These are phyloP conservation scores for Lignosus rhinocerotis DNA, from an alignment of 1,284 basidiomycete genomes.

Conservation along the genomic window DNA sequence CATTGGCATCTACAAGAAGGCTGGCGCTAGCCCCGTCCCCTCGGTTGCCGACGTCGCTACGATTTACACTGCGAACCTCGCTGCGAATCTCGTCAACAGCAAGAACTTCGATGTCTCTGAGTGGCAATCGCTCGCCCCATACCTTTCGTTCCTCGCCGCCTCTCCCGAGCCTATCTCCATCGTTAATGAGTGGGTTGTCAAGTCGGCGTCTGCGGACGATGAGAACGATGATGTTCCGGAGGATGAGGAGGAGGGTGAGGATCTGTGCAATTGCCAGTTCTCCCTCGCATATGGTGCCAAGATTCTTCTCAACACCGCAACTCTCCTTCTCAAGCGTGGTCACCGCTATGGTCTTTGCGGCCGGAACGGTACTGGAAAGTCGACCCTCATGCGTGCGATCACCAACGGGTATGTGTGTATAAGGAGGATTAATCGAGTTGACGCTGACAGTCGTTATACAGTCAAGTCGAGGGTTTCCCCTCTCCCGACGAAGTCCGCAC, in stretches of 20 bases:
- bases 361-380: slow-evolving; percentile 98
- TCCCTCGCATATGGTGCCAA: slow-evolving; percentile 98
- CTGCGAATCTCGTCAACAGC: slow-evolving; percentile 82
- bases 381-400: slow-evolving; percentile 96
- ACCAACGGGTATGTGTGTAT: slow-evolving; percentile 60
- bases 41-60: slow-evolving; percentile 60
- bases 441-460: slow-evolving; percentile 22
- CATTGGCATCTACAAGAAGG: slow-evolving; percentile 82
- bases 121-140: slow-evolving; percentile 85
- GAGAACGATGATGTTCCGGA: slow-evolving; percentile 73
- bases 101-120: slow-evolving; percentile 91
- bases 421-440: background rate
- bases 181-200: slow-evolving; percentile 85
- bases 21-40: slow-evolving; percentile 55
- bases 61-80: slow-evolving; percentile 78
- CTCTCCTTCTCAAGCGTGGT: slow-evolving; percentile 95
- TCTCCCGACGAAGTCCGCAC: slow-evolving; percentile 95
- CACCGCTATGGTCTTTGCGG: slow-evolving; percentile 98
- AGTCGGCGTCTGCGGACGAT: slow-evolving; percentile 79
- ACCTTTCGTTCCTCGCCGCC: slow-evolving; percentile 68
- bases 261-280: slow-evolving; percentile 98
- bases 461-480: slow-evolving; percentile 98
- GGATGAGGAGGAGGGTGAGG: slow-evolving; percentile 96
- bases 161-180: slow-evolving; percentile 70
- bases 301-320: slow-evolving; percentile 95